Base-by-base conservation (phyloP, 148 eudicot genomes). In the Beta vulgaris region DNA sequence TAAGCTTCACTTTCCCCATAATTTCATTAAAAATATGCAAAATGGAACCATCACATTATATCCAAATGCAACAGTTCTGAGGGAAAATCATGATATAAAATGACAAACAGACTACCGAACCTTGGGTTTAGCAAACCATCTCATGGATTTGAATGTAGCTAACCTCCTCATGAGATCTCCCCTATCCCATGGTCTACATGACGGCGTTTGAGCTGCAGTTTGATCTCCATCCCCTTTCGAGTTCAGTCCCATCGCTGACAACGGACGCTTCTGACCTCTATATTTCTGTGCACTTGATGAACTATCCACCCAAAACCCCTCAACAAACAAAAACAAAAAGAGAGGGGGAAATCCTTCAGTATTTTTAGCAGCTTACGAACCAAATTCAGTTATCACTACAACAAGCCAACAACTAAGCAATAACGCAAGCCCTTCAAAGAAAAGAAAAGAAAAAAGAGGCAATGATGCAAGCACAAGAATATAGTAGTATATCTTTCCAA, bases 111-210 rank as follows among this genome's bases (percentile, higher is more conserved):
- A 64, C n/a, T 54, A 68, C 40, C 83, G 58, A 79, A 92, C 98
- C 98, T 94, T 88, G 65, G 98, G 98, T 86, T 92, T 95, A 68
- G 97, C 98, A 84, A 95, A 95, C 98, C 98, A 95, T 73, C 85
- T 90, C 96, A 92, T 95, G 73, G 98, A 90, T 86, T 92, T 95
- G 89, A 92, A 95, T 59, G 98, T 89, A 57, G 94, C 88, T 62
- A 92, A 68, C 84, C 98, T 90, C 82, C 79, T 84, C 80, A 88
- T 80, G 35, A 95, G 82, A 79, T 92, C 98, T 69, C 78, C 89
- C 69, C 98, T 90, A 76, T 90, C 92, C 98, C 98, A 95, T 19
- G 98, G 98, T 79, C 97, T 83, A 83, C 93, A 92, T 26, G 76
- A 68, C 31, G 96, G 85, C 32, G 85, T 72, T 76, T 88, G 82